Evolutionary conservation across 208 protist species (phyloP), one percentile per base, ranked within the genome.

Genomic region (Trichomonas gallinae): DNA sequence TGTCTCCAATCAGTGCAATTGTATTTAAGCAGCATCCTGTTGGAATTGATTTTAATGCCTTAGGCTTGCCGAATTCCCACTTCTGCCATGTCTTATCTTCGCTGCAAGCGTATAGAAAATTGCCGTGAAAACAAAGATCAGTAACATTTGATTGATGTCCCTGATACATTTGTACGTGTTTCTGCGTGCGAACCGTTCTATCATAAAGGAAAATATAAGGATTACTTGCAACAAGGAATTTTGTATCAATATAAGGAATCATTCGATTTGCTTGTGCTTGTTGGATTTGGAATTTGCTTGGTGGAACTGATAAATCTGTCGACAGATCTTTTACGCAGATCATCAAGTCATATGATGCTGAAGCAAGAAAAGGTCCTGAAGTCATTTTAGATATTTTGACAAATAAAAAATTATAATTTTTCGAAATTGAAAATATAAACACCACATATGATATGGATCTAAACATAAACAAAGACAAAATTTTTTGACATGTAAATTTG

Each of bases 231-330:
- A 93, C 87, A 26, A 44, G 17, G 31, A 93, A 93, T 34, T 38
- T 42, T 34, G 11, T 38, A 8, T 40, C 87, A n/a, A 42, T 17
- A n/a, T 48, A 51, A 38, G 15, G 15, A 42, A 93, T 93, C 10
- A 93, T 93, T n/a, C 87, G 26, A 93, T 93, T 93, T 15, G 87
- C 87, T 93, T 93, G 87, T 38, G 87, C 87, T 48, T 93, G 42
- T 15, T 48, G 40, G 8, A 93, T 13, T 4, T 26, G 8, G 31
- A 93, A 58, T 38, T 93, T 93, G 38, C 26, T 9, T 34, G 44
- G 44, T 72, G 11, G 11, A 38, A 26, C 40, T 0, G 34, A 21
- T 44, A n/a, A 31, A 48, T 93, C 87, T 42, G 23, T 58, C 11
- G 40, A 23, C 8, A 93, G 17, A 51, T 93, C 87, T 40, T 21